Evolutionary conservation across 1,284 basidiomycete species (phyloP), one percentile per base, ranked within the genome.

Genomic region (Trichosporon sp.): DNA sequence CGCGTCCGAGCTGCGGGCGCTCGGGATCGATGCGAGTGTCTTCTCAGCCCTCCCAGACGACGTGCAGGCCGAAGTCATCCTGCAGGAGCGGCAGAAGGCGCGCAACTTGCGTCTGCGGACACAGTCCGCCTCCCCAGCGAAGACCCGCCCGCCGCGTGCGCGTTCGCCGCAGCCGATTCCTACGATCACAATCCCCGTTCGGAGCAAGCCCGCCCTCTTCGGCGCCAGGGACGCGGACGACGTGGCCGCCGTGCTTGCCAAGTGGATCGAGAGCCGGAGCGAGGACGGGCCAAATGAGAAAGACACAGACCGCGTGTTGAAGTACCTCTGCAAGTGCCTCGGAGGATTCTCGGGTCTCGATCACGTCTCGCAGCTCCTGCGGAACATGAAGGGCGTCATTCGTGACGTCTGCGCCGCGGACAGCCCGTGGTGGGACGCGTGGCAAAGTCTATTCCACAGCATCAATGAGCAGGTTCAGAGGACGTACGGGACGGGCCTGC

Each of bases 11-110:
- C 84, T 94, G 23, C 81, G 78, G 13, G 85, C 86, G 47, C 84
- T 93, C 25, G 87, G 86, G 13, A 87, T 93, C 4, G 92, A 93
- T 78, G 86, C 83, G 76, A 86, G 86, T 1, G 89, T 93, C 0
- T 88, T 92, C 68, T 85, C 88, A 23, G 90, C 89, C 0, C 85
- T 95, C 21, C 92, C 92, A 0, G 84, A 83, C 1, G 90, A 92
- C 27, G 84, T 93, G 23, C 87, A 88, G 34, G 83, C 86, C 68
- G 92, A 94, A 76, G 84, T 92, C 3, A 87, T 91, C 72, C 81
- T 81, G 2, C 89, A 90, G 71, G 91, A 80, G 65, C 67, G 75
- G 3, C 75, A 73, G 63, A 53, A 65, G 88, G 87, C 1, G 84
- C 44, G 76, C 5, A 58, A 72, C 11, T 12, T 27, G 51, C 21